These are phyloP conservation scores for Diaporthe nobilis DNA, from an alignment of 2,329 filamentous ascomycete species.

Conservation along the genomic window DNA sequence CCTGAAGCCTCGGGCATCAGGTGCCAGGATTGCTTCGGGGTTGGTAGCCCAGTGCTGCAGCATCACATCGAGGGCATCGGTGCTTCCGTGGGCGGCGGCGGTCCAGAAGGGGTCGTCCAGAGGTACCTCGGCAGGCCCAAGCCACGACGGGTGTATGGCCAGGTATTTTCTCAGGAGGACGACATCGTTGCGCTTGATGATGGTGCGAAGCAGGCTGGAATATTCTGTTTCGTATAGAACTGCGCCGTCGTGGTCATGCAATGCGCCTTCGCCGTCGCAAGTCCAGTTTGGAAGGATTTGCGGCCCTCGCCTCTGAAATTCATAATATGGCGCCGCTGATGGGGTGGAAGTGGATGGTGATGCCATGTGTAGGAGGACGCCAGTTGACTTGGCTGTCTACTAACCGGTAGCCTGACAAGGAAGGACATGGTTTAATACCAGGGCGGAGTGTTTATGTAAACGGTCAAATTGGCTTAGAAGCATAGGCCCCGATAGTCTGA, in stretches of 20 bases:
- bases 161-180: constrained; percentile 12
- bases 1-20: background rate
- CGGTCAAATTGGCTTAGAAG: background rate
- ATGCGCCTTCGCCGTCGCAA: background rate
- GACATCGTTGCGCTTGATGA: constrained; percentile 21
- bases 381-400: background rate
- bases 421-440: background rate
- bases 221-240: constrained; percentile 19
- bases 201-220: background rate
- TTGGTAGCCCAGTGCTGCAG: constrained; percentile 15
- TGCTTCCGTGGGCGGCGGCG: background rate
- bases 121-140: background rate
- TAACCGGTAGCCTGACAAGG: background rate
- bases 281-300: constrained; percentile 1
- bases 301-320: background rate
- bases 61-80: constrained; percentile 16
- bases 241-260: constrained; percentile 16
- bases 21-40: background rate
- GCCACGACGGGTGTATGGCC: background rate
- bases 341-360: too few relatives aligned
- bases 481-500: background rate
- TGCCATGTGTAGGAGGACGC: background rate
- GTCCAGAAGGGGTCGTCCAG: constrained; percentile 7
- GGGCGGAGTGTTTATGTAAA: background rate
- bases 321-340: background rate